Base-by-base conservation (phyloP, 495 filamentous ascomycete species). In the Bacidia rubella region DNA sequence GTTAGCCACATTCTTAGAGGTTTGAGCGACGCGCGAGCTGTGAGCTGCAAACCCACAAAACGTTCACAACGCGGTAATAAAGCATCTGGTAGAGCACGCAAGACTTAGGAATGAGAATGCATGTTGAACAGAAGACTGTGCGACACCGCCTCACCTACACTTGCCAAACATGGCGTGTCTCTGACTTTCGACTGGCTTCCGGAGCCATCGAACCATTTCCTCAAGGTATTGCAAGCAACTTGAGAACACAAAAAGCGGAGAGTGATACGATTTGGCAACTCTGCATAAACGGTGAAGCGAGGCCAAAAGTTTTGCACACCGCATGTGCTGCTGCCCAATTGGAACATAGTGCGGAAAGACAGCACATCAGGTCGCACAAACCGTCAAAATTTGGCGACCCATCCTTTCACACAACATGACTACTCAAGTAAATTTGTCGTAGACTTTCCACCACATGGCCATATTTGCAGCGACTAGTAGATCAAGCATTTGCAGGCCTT, bases 401-500 rank as follows among this genome's bases (percentile, higher is more conserved):
- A 15, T 27, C 29, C 32, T 39, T 17, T 22, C 41, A 5, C 20
- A n/a, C 17, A 9, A 5, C 41, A 9, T 9, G 17, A n/a, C 12
- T 9, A 20, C 17, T 44, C 20, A 44, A 9, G 20, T 22, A 44
- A 54, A 0, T 52, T 67, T 73, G 54, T 89, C 87, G 79, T 87
- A 96, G 1, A 83, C 79, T 57, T 80, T 82, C 92, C 90, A 95
- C 85, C 90, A 97, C 39, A 96, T 74, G 0, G 82, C 85, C 66
- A 97, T 76, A 63, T 92, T 96, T 39, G 89, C 84, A 10, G 90
- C 86, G 24, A 97, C 87, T 1, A 94, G 74, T 49, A 98, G 63
- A 73, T 98, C 92, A 58, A 95, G 62, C 92, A 98, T 96, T 68
- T 93, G 93, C 51, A 95, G 69, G 0, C 92, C 92, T 58, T 94